A percentile compares a stretch with the other conserved stretches of the same genome.
These are phyloP conservation scores for Saccharomycopsis hybrid DNA, from an alignment of 1,139 yeast species.

Conservation along the genomic window DNA sequence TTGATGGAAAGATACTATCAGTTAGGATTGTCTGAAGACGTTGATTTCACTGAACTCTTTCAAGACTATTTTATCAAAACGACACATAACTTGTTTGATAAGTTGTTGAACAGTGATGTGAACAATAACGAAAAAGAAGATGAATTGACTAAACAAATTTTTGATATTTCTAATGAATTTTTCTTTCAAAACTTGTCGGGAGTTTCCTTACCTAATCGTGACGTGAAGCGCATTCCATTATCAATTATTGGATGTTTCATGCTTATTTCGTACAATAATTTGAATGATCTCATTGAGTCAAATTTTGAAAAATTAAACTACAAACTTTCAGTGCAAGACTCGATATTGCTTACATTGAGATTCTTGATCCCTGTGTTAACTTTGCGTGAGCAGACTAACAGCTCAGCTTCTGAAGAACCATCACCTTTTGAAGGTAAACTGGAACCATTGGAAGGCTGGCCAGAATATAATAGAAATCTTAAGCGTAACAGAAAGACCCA, in stretches of 20 bases:
- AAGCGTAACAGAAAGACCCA: neutral
- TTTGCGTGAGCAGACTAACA: conserved; percentile 9
- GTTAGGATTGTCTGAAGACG: conserved; percentile 55
- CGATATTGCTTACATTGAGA: conserved; percentile 28
- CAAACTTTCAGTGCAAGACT: conserved; percentile 3
- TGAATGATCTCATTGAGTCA: neutral
- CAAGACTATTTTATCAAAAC: conserved; percentile 26
- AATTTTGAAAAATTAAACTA: neutral
- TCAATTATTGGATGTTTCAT: conserved; percentile 11
- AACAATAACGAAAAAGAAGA: conserved; percentile 23
- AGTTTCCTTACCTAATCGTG: neutral
- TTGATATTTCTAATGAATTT: conserved; percentile 28
- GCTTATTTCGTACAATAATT: conserved; percentile 3
- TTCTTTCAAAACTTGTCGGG: neutral
- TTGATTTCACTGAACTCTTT: conserved; percentile 44
- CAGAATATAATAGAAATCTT: neutral
- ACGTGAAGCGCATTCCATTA: conserved; percentile 7
- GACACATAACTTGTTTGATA: conserved; percentile 26
- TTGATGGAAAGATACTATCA: conserved; percentile 29
- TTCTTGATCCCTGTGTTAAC: conserved; percentile 33
- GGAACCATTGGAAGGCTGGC: neutral
- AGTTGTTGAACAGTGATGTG: conserved; percentile 22
- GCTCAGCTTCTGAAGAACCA: neutral
- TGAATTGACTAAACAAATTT: conserved; percentile 31
- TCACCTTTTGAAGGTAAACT: too few relatives aligned